Evolutionary conservation across 495 filamentous ascomycete genomes (phyloP).

Genomic region (Talaromyces nanjingensis): DNA sequence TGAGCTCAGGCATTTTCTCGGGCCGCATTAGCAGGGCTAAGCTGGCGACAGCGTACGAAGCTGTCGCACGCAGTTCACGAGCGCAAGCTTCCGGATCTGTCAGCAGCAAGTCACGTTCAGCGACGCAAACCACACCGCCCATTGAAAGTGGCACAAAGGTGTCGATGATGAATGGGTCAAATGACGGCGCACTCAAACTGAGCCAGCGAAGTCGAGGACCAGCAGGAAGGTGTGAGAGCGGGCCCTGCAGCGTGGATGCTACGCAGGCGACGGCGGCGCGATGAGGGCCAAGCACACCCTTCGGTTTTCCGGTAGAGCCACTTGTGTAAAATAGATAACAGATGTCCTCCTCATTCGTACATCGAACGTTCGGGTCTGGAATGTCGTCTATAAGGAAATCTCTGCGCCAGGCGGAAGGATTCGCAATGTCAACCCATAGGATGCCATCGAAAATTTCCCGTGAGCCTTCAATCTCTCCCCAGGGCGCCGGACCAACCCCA

Average conservation of each 20-base stretch:
- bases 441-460: neutral
- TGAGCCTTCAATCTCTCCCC: neutral
- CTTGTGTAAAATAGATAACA: slow-evolving; percentile 97
- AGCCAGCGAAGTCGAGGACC: slow-evolving; percentile 4
- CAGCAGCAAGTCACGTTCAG: neutral
- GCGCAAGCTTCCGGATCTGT: neutral
- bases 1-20: neutral
- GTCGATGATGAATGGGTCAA: slow-evolving; percentile 2
- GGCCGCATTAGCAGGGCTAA: neutral
- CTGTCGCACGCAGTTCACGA: neutral
- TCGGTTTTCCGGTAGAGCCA: slow-evolving; percentile 95
- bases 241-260: neutral
- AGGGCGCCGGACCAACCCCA: neutral
- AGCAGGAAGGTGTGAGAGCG: neutral
- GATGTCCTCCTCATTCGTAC: slow-evolving; percentile 87
- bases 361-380: slow-evolving; percentile 10
- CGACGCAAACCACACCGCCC: neutral
- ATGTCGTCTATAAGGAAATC: neutral
- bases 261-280: neutral
- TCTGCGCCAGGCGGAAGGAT: neutral
- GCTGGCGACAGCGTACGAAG: neutral
- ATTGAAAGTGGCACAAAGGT: slow-evolving; percentile 1
- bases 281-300: slow-evolving; percentile 69
- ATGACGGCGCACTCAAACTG: neutral
- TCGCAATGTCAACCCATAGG: neutral